A percentile compares a stretch with the other conserved stretches of the same genome.
Conservation (phyloP, 257 asterid species). For the Hygrophila difformis region DNA sequence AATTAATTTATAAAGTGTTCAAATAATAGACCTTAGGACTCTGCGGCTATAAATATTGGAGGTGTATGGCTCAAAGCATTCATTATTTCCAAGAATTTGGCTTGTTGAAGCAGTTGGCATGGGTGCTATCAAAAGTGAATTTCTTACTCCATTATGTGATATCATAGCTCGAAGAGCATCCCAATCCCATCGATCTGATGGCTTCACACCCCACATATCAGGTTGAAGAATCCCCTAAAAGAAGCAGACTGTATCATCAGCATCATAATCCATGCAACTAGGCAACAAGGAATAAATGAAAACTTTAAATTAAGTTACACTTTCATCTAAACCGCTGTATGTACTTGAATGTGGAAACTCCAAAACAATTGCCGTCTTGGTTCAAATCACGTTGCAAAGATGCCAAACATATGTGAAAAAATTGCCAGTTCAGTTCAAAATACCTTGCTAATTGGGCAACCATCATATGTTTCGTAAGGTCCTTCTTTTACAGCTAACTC, state of each 20-base stretch:
- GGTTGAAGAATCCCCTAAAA: constrained; percentile 86
- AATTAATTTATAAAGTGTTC: no score
- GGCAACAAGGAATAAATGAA: not conserved
- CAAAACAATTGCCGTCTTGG: no score
- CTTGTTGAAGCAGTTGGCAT: constrained; percentile 99
- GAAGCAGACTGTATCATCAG: not conserved
- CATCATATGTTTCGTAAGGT: constrained; percentile 71
- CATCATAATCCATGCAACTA: not conserved
- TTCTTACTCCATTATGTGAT: constrained; percentile 60
- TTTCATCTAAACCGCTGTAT: no score
- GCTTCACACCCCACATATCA: constrained; percentile 90
- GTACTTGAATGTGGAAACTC: no score
- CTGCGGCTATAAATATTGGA: constrained; percentile 90
- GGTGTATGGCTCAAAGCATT: constrained; percentile 96
- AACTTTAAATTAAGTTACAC: not conserved
- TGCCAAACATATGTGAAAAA: no score
- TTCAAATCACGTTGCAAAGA: no score
- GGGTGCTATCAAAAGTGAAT: constrained; percentile 91
- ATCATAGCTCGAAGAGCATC: constrained; percentile 55
- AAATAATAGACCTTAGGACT: constrained; percentile 59
- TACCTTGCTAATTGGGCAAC: constrained; percentile 96
- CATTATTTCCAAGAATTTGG: constrained; percentile 97
- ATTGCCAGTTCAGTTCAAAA: no score
- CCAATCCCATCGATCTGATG: constrained; percentile 95
- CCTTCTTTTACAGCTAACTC: constrained; percentile 75